These are phyloP conservation scores for Plasmodium berghei DNA, from an alignment of 169 alveolate genomes.

Conservation along the genomic window DNA sequence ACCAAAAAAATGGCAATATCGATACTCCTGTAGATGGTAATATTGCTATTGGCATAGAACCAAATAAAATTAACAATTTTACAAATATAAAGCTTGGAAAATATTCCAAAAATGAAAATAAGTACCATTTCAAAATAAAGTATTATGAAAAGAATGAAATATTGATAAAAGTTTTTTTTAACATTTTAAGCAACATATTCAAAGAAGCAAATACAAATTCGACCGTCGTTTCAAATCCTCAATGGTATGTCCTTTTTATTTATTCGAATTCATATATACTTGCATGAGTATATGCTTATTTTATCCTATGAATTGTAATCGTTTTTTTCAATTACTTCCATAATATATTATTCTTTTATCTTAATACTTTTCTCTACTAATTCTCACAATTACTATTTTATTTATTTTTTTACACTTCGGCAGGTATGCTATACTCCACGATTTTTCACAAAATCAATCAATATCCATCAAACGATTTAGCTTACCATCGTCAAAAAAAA, in stretches of 20 bases:
- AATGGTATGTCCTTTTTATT: slow-evolving; percentile 23
- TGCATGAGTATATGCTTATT: not conserved
- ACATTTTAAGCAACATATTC: slow-evolving; percentile 4
- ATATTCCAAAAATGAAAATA: slow-evolving; percentile 34
- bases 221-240: slow-evolving; percentile 3
- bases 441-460: slow-evolving; percentile 34
- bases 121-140: slow-evolving; percentile 24
- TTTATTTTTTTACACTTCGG: not conserved
- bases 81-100: slow-evolving; percentile 8
- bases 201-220: slow-evolving; percentile 10
- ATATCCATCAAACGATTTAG: slow-evolving; percentile 52
- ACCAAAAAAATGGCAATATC: not conserved
- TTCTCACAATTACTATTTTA: not conserved
- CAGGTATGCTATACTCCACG: slow-evolving; percentile 70
- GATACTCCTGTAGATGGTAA: not conserved
- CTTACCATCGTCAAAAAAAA: slow-evolving; percentile 19
- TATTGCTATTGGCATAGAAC: not conserved
- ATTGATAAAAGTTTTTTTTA: slow-evolving; percentile 39
- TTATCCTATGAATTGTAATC: not conserved
- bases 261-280: not conserved
- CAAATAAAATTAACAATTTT: slow-evolving; percentile 1
- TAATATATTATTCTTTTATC: too few species aligned
- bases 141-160: slow-evolving; percentile 42
- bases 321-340: too few species aligned
- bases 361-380: too few species aligned